Evolutionary conservation across 2,329 filamentous ascomycete species (phyloP).

Genomic region (Talaromyces albobiverticillius): DNA sequence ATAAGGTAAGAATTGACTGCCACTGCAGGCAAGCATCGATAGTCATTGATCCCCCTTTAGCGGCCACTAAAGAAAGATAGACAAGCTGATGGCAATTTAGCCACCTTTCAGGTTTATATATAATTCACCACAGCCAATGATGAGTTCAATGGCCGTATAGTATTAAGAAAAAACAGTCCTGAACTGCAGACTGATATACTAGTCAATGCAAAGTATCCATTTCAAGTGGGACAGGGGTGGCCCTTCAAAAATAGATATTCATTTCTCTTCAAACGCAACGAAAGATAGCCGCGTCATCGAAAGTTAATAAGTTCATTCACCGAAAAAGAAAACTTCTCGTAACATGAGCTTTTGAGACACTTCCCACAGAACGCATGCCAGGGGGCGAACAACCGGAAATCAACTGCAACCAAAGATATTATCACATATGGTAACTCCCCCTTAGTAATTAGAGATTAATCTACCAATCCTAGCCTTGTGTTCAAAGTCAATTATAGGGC

Average conservation of each 20-base stretch:
- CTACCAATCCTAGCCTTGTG: constrained; percentile 6
- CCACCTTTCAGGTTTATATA: background rate
- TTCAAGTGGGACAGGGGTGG: background rate
- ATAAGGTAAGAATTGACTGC: constrained; percentile 2
- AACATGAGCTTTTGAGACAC: background rate
- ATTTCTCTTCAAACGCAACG: constrained; percentile 1
- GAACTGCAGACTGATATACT: background rate
- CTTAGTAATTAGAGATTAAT: background rate
- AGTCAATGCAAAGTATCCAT: background rate
- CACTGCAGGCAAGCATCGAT: constrained; percentile 10
- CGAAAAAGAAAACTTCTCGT: constrained; percentile 8
- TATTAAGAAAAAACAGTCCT: background rate
- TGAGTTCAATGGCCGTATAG: background rate
- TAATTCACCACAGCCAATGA: background rate
- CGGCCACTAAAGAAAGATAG: background rate
- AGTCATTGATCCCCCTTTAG: constrained; percentile 3
- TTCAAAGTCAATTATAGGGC: constrained; percentile 13
- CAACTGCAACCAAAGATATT: constrained; percentile 16
- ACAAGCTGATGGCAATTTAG: background rate
- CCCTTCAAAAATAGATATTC: background rate
- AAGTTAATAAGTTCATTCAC: constrained; percentile 4
- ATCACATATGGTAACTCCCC: background rate
- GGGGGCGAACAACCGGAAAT: constrained; percentile 15
- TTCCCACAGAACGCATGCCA: constrained; percentile 8
- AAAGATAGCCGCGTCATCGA: constrained; percentile 7